These are phyloP conservation scores for Diaporthe amygdali DNA, from an alignment of 2,329 filamentous ascomycete species.

Conservation along the genomic window DNA sequence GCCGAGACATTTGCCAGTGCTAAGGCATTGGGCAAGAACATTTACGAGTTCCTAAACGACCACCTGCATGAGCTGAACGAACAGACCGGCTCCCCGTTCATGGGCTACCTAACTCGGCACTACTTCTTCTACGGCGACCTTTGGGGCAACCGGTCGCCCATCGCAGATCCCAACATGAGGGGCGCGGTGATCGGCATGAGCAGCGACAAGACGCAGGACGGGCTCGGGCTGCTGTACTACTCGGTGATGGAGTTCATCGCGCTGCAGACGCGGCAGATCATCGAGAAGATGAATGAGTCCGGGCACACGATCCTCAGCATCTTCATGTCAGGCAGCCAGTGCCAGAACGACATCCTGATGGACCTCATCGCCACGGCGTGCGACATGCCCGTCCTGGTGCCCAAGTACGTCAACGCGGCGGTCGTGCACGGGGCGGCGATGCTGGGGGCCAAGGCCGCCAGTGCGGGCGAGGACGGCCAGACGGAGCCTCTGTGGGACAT, in stretches of 20 bases:
- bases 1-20: constrained; percentile 79
- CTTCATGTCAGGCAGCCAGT: constrained; percentile 99
- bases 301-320: constrained; percentile 90
- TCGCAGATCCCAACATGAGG: constrained; percentile 92
- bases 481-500: constrained; percentile 93
- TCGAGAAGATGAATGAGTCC: constrained; percentile 89
- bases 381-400: constrained; percentile 90
- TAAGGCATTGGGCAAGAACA: constrained; percentile 82
- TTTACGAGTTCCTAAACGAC: constrained; percentile 93
- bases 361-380: constrained; percentile 88
- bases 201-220: constrained; percentile 85
- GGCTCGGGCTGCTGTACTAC: constrained; percentile 91
- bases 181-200: constrained; percentile 87
- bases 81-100: constrained; percentile 71
- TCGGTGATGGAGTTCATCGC: constrained; percentile 98
- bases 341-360: constrained; percentile 94
- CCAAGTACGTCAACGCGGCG: constrained; percentile 90
- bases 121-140: constrained; percentile 99
- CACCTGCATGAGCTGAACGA: constrained; percentile 80
- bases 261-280: constrained; percentile 93
- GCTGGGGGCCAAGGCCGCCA: constrained; percentile 97
- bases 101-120: constrained; percentile 88
- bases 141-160: constrained; percentile 93
- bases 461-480: constrained; percentile 74
- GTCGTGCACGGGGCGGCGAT: constrained; percentile 98